Evolutionary conservation across 441 rosid genomes (phyloP).

Genomic region (Iberis amara): DNA sequence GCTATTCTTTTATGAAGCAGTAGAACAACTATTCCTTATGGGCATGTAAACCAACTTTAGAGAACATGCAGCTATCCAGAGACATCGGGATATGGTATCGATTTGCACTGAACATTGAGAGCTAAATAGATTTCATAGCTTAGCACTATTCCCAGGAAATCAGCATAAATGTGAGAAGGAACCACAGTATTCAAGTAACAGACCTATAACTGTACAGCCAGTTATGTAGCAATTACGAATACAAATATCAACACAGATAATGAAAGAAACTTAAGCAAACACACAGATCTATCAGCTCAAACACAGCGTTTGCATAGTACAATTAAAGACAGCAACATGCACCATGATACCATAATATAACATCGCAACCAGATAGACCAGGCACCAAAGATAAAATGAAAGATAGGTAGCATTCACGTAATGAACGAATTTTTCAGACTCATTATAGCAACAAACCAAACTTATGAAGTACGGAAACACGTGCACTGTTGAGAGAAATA

Average conservation of each 20-base stretch:
- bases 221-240: background rate
- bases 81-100: background rate
- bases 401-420: background rate
- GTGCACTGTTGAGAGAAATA: background rate
- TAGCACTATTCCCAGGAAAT: constrained; percentile 1
- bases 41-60: background rate
- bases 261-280: background rate
- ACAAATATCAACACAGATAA: constrained; percentile 5
- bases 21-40: constrained; percentile 1
- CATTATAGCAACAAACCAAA: background rate
- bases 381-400: constrained; percentile 7
- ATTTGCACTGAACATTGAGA: constrained; percentile 6
- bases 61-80: constrained; percentile 20
- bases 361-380: background rate
- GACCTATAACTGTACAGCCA: background rate
- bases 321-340: background rate
- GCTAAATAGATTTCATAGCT: background rate
- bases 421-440: background rate
- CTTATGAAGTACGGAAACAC: background rate
- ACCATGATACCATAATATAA: background rate
- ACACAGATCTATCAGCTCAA: background rate
- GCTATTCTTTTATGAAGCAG: constrained; percentile 26
- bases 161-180: background rate
- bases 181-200: background rate
- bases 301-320: background rate